phyloP scores from a whole-genome alignment of 768 basidiomycete genomes.

The Obba rivulosa region DNA sequence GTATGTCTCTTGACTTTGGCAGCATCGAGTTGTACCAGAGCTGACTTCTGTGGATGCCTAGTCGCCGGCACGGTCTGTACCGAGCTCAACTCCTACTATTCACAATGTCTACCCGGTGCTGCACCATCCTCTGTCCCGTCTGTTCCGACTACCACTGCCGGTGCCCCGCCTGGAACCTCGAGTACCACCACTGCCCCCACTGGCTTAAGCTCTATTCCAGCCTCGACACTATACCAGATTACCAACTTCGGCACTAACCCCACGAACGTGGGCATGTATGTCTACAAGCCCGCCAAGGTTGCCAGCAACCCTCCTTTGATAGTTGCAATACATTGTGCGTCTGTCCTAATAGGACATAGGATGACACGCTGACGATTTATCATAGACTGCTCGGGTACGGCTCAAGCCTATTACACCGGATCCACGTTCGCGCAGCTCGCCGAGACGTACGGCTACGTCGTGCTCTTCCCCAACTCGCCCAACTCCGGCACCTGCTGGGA shows the following conservation, averaged over 20 bases:
- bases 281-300: constrained; percentile 27
- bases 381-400: constrained; percentile 41
- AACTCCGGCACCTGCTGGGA: constrained; percentile 46
- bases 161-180: not conserved
- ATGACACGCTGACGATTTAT: not conserved
- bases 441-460: constrained; percentile 44
- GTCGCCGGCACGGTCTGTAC: constrained; percentile 34
- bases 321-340: constrained; percentile 35
- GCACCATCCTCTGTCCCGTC: no score
- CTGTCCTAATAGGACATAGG: not conserved
- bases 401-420: constrained; percentile 44
- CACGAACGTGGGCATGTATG: constrained; percentile 43
- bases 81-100: constrained; percentile 35
- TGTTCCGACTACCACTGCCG: no score
- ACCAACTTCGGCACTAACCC: constrained; percentile 49
- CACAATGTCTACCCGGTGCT: constrained; percentile 35
- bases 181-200: constrained; percentile 8
- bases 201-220: constrained; percentile 11
- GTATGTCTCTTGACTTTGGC: not conserved
- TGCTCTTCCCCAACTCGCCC: constrained; percentile 35
- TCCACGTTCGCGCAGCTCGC: constrained; percentile 46
- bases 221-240: constrained; percentile 26
- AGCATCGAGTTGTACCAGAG: not conserved
- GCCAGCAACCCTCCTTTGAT: constrained; percentile 36
- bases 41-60: not conserved